phyloP scores from a whole-genome alignment of 352 stramenopile species.

The Phytopythium mirpurense region DNA sequence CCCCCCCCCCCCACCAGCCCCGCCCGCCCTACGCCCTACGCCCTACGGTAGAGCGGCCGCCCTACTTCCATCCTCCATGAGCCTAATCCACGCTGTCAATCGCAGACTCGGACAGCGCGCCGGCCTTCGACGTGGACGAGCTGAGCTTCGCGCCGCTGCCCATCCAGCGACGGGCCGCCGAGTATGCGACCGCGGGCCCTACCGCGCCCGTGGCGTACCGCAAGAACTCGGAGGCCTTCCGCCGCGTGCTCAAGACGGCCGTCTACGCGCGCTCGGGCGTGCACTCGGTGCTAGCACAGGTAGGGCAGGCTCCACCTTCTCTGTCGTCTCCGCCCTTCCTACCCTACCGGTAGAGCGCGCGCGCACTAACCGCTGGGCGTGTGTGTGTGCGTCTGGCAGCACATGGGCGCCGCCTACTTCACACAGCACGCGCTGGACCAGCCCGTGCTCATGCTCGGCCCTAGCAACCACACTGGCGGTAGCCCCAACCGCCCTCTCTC shows the following conservation, averaged over 20 bases:
- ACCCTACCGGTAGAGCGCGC: not conserved
- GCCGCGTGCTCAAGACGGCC: slow-evolving; percentile 34
- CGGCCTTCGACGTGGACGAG: slow-evolving; percentile 10
- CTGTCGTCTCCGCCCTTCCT: not conserved
- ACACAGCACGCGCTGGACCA: slow-evolving; percentile 35
- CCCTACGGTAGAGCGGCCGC: slow-evolving; percentile 2
- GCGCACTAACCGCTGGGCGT: not conserved
- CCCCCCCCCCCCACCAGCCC: not conserved
- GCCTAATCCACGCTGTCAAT: too few species aligned
- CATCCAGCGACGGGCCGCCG: slow-evolving; percentile 29
- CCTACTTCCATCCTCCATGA: not conserved
- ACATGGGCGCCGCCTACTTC: slow-evolving; percentile 29
- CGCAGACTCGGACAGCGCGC: slow-evolving; percentile 7
- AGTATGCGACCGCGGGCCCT: slow-evolving; percentile 10
- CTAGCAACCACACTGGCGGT: slow-evolving; percentile 28
- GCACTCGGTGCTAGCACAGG: slow-evolving; percentile 25
- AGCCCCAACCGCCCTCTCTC: slow-evolving; percentile 10
- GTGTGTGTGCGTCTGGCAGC: too few species aligned
- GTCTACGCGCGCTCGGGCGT: slow-evolving; percentile 52
- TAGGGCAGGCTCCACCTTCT: slow-evolving; percentile 6
- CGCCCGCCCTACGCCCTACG: not conserved
- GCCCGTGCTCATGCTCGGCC: slow-evolving; percentile 38
- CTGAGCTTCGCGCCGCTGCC: slow-evolving; percentile 40
- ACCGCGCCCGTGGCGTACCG: slow-evolving; percentile 21
- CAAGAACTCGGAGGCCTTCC: slow-evolving; percentile 44